phyloP scores from a whole-genome alignment of 495 filamentous ascomycete species.

The Parathielavia appendiculata region DNA sequence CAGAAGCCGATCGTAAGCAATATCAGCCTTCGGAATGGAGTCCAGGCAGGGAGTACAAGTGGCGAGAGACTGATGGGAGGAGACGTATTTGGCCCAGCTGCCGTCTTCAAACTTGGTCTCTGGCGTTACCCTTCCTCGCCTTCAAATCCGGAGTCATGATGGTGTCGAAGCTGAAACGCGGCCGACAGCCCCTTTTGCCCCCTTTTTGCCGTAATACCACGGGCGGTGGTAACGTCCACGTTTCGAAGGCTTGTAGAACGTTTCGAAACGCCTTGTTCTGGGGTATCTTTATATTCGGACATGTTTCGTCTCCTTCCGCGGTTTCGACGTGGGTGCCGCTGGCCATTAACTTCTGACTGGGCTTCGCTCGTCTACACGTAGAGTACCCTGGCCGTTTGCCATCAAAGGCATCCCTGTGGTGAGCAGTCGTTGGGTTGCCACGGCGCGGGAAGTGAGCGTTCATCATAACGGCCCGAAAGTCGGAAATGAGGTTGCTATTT shows the following conservation, averaged over 20 bases:
- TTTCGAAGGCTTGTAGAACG: slow-evolving; percentile 27
- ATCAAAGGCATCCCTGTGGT: neutral
- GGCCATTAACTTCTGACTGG: neutral
- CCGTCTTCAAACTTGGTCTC: neutral
- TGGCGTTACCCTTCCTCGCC: neutral
- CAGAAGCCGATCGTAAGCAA: slow-evolving; percentile 4
- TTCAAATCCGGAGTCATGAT: neutral
- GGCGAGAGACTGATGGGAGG: neutral
- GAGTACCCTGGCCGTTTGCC: neutral
- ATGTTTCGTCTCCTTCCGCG: slow-evolving; percentile 12
- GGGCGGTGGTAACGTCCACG: slow-evolving; percentile 11
- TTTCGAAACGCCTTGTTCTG: slow-evolving; percentile 22
- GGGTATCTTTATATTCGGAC: slow-evolving; percentile 21
- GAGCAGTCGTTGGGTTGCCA: neutral
- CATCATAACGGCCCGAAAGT: neutral
- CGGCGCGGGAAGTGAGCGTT: neutral
- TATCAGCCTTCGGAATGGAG: neutral
- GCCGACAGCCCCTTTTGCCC: neutral
- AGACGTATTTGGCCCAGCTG: slow-evolving; percentile 1
- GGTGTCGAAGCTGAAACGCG: slow-evolving; percentile 15
- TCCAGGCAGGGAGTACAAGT: neutral
- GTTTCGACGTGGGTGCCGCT: slow-evolving; percentile 17
- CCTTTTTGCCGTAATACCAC: neutral
- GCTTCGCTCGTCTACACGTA: no score
- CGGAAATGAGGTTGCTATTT: slow-evolving; percentile 20